Conservation (phyloP, 441 rosid species). For the Adansonia madagascariensis region DNA sequence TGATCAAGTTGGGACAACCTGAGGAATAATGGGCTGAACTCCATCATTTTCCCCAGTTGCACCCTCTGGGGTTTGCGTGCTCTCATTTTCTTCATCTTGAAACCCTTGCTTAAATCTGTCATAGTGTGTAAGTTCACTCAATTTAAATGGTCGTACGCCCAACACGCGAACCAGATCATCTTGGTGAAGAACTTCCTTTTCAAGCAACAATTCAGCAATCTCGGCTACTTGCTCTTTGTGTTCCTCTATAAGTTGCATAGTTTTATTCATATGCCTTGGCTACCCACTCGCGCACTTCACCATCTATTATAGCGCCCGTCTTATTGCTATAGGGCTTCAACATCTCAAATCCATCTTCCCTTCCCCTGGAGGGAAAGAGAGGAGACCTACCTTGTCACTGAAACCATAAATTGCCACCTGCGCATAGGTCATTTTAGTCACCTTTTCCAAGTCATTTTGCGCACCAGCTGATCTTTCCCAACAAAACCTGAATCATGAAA, state of each 20-base stretch:
- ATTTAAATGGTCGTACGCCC: constrained; percentile 69
- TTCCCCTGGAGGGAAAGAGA: constrained; percentile 71
- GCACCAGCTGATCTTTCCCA: constrained; percentile 79
- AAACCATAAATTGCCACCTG: constrained; percentile 81
- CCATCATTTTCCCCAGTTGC: constrained; percentile 52
- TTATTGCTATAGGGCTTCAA: constrained; percentile 72
- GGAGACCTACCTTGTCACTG: constrained; percentile 73
- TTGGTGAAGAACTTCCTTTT: constrained; percentile 73
- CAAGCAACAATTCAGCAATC: constrained; percentile 64
- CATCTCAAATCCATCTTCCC: constrained; percentile 61
- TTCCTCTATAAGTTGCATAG: constrained; percentile 52
- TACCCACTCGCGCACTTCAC: constrained; percentile 71
- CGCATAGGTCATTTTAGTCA: constrained; percentile 75
- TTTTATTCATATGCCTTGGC: constrained; percentile 54
- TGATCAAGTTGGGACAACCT: constrained; percentile 58
- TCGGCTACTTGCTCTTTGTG: constrained; percentile 62
- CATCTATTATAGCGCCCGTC: constrained; percentile 66
- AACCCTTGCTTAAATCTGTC: constrained; percentile 70
- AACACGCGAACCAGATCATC: constrained; percentile 58
- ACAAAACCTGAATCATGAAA: constrained; percentile 49
- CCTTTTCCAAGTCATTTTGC: constrained; percentile 73
- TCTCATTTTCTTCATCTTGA: constrained; percentile 38
- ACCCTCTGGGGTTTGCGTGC: constrained; percentile 29
- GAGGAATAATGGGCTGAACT: constrained; percentile 59
- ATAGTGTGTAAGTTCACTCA: constrained; percentile 54